A percentile compares a stretch with the other conserved stretches of the same genome.
These are phyloP conservation scores for Candida andamanensis DNA, from an alignment of 805 yeast species.

Conservation along the genomic window DNA sequence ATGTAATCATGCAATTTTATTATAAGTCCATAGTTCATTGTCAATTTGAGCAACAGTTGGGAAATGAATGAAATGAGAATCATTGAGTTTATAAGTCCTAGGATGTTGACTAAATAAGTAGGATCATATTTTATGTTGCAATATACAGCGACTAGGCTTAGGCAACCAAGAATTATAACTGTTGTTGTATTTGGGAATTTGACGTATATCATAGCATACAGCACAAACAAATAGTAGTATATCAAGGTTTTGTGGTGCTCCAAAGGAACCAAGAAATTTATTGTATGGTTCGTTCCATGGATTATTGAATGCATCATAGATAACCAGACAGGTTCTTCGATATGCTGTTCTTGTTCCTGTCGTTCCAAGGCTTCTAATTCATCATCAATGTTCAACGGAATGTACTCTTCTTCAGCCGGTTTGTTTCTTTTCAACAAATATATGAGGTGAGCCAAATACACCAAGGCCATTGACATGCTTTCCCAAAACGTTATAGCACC, in stretches of 20 bases:
- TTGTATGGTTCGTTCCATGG: neutral
- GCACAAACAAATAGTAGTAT: conserved; percentile 3
- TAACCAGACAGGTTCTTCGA: neutral
- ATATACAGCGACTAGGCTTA: neutral
- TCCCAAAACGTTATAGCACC: conserved; percentile 29
- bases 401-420: conserved; percentile 2
- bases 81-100: conserved; percentile 22
- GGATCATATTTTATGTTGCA: conserved; percentile 1
- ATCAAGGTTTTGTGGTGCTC: neutral
- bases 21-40: conserved; percentile 43
- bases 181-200: conserved; percentile 1
- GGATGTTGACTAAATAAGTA: conserved; percentile 6
- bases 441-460: conserved; percentile 20
- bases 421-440: conserved; percentile 18
- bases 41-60: conserved; percentile 17
- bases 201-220: neutral
- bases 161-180: neutral
- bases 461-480: conserved; percentile 20
- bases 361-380: conserved; percentile 7
- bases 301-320: conserved; percentile 1
- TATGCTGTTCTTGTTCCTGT: neutral
- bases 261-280: conserved; percentile 1
- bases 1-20: conserved; percentile 42
- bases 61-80: conserved; percentile 24
- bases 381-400: conserved; percentile 11